Conservation (phyloP, 192 early-diverging fungal genomes). For the Coemansia sp. region DNA sequence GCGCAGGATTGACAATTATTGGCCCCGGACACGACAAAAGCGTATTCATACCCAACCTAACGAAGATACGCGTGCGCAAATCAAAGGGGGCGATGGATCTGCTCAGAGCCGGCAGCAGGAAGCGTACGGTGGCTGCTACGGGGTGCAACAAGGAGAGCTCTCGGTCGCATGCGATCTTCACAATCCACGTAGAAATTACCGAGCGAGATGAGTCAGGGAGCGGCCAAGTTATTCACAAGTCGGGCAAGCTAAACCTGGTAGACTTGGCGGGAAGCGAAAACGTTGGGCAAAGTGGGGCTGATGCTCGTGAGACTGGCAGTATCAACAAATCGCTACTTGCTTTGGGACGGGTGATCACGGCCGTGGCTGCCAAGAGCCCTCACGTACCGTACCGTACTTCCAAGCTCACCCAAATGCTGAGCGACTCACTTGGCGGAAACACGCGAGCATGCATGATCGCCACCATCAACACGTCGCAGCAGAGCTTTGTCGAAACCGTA, state of each 20-base stretch:
- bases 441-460: conserved; percentile 97
- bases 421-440: conserved; percentile 86
- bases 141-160: conserved; percentile 90
- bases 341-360: conserved; percentile 70
- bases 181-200: conserved; percentile 84
- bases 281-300: conserved; percentile 85
- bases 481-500: conserved; percentile 65
- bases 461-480: conserved; percentile 78
- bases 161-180: conserved; percentile 92
- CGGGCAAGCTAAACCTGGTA: conserved; percentile 94
- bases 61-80: conserved; percentile 73
- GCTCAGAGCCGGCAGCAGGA: conserved; percentile 69
- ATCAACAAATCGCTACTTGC: conserved; percentile 84
- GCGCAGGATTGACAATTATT: conserved; percentile 62
- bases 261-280: conserved; percentile 96
- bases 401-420: conserved; percentile 86
- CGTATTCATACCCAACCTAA: conserved; percentile 77
- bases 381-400: conserved; percentile 79
- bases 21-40: conserved; percentile 69
- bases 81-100: conserved; percentile 72
- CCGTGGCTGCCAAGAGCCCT: conserved; percentile 57
- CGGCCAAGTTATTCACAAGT: conserved; percentile 85
- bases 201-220: conserved; percentile 63
- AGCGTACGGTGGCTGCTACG: conserved; percentile 78
- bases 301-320: conserved; percentile 86